phyloP scores from a whole-genome alignment of 768 basidiomycete species.

The Chalciporus sphaerocephalus region DNA sequence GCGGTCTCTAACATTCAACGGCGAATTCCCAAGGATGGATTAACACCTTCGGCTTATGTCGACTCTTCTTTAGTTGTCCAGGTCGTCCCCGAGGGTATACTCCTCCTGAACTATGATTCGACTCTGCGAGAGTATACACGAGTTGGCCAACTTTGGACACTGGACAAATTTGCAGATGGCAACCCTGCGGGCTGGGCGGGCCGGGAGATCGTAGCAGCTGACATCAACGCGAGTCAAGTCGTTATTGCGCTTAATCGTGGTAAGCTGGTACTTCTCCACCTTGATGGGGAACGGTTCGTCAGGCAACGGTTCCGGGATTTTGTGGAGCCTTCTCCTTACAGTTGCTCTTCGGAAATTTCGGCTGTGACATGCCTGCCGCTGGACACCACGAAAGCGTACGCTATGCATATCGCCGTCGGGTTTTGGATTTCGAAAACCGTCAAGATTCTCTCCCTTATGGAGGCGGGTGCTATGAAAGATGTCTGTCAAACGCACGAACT shows the following conservation, averaged over 20 bases:
- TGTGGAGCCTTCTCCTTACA: constrained; percentile 15
- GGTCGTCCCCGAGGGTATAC: constrained; percentile 57
- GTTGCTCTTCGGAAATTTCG: constrained; percentile 52
- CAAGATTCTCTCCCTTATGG: constrained; percentile 46
- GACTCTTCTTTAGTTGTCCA: constrained; percentile 64
- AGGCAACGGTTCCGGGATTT: constrained; percentile 22
- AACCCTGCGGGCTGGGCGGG: constrained; percentile 21
- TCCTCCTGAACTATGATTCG: constrained; percentile 54
- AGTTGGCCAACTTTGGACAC: constrained; percentile 39
- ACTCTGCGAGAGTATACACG: constrained; percentile 39
- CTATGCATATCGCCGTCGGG: constrained; percentile 55
- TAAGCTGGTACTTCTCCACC: constrained; percentile 45
- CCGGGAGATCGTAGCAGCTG: constrained; percentile 61
- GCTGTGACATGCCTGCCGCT: constrained; percentile 62
- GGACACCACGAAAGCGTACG: constrained; percentile 42
- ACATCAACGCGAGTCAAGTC: constrained; percentile 65
- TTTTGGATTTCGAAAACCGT: constrained; percentile 73
- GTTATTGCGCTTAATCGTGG: constrained; percentile 57
- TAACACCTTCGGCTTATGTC: constrained; percentile 29
- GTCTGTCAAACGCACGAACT: constrained; percentile 30
- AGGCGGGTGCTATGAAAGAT: constrained; percentile 13
- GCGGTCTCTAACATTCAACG: constrained; percentile 55
- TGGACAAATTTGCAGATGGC: constrained; percentile 26
- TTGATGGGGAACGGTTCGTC: constrained; percentile 40
- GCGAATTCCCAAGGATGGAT: constrained; percentile 12